phyloP scores from a whole-genome alignment of 495 filamentous ascomycete genomes.

The Glarea lozoyensis region DNA sequence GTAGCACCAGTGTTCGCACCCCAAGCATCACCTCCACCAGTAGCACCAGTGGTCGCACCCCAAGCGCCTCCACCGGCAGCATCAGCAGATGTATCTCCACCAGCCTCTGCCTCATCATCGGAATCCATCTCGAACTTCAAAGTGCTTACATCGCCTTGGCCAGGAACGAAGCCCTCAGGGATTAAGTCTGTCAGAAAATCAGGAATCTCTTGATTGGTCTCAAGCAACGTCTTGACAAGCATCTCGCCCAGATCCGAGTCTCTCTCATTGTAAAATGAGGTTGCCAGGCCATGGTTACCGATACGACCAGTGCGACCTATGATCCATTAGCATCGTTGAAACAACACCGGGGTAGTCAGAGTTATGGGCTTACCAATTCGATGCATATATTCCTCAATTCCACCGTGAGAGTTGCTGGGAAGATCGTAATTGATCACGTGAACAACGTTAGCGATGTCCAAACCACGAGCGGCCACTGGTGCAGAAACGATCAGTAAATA shows the following conservation, averaged over 20 bases:
- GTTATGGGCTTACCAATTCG: conserved; percentile 66
- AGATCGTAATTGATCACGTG: conserved; percentile 93
- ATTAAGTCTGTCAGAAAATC: conserved; percentile 65
- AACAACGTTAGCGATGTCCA: conserved; percentile 78
- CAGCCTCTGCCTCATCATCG: conserved; percentile 39
- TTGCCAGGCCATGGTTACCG: conserved; percentile 76
- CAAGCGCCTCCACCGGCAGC: conserved; percentile 5
- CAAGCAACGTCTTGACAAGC: conserved; percentile 70
- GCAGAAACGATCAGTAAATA: no score
- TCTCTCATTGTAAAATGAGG: conserved; percentile 72
- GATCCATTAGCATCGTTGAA: conserved; percentile 13
- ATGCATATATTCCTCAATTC: conserved; percentile 89
- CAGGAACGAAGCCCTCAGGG: conserved; percentile 36
- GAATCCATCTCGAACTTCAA: conserved; percentile 55
- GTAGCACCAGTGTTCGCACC: conserved; percentile 8
- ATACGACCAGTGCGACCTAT: conserved; percentile 91
- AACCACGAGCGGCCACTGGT: conserved; percentile 79
- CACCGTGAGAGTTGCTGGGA: conserved; percentile 59
- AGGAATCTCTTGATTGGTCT: conserved; percentile 67
- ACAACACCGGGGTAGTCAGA: neutral
- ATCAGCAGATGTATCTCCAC: conserved; percentile 12
- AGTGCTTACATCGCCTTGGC: conserved; percentile 22
- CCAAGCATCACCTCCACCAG: neutral
- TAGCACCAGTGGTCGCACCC: conserved; percentile 9
- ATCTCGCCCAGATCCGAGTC: conserved; percentile 61